Conservation (phyloP, 306 rosid genomes). For the Sicyos edulis region DNA sequence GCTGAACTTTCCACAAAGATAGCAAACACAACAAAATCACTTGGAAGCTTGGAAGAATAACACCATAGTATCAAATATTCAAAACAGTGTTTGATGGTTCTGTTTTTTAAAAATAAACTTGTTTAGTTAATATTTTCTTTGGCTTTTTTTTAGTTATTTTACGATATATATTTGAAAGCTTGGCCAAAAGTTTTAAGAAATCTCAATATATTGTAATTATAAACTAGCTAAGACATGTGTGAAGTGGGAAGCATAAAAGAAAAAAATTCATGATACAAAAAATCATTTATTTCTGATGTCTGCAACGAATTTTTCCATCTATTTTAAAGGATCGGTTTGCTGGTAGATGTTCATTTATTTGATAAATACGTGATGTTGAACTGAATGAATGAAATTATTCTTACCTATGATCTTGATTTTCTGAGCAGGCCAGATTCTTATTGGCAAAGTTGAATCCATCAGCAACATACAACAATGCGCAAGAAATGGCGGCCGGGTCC, state of each 20-base stretch:
- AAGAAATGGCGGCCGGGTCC: slow-evolving; percentile 85
- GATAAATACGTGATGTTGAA: not conserved
- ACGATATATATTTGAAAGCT: not conserved
- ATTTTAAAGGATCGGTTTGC: not conserved
- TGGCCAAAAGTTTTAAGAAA: not conserved
- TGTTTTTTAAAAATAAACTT: not conserved
- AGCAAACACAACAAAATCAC: too few species aligned
- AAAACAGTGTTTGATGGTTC: too few species aligned
- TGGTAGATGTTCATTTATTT: slow-evolving; percentile 8
- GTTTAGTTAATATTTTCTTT: not conserved
- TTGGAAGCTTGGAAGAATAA: too few species aligned
- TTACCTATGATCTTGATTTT: not conserved
- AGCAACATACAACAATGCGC: slow-evolving; percentile 80
- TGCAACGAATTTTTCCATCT: not conserved
- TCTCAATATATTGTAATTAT: not conserved
- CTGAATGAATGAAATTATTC: not conserved
- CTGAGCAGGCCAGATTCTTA: slow-evolving; percentile 78
- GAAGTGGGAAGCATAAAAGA: not conserved
- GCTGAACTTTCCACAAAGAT: too few species aligned
- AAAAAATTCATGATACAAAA: not conserved
- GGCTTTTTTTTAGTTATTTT: not conserved
- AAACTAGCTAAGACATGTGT: not conserved
- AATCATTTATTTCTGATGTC: too few species aligned
- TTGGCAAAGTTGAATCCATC: slow-evolving; percentile 96
- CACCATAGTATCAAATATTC: too few species aligned